Evolutionary conservation across 371 early-diverging fungal genomes (phyloP).

Genomic region (Saksenaea vasiformis): DNA sequence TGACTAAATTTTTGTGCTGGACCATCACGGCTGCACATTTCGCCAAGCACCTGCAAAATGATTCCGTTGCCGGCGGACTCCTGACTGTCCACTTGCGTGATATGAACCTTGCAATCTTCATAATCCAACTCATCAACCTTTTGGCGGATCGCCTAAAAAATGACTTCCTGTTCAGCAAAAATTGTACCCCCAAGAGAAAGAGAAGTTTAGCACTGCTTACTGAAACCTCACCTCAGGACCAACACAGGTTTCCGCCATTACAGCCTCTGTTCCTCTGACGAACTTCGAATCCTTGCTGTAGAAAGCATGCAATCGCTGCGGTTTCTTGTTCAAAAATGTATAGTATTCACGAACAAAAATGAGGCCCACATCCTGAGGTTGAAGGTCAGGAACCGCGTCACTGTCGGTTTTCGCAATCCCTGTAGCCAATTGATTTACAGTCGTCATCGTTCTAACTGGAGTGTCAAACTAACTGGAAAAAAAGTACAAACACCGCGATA

Average conservation of each 20-base stretch:
- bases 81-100: constrained; percentile 90
- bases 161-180: background rate
- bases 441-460: background rate
- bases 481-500: background rate
- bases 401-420: background rate
- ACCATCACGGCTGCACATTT: constrained; percentile 83
- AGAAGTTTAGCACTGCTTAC: background rate
- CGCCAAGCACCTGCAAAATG: constrained; percentile 90
- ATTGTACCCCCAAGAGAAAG: background rate
- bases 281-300: constrained; percentile 82
- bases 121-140: constrained; percentile 75
- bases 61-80: constrained; percentile 78
- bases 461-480: background rate
- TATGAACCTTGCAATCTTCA: constrained; percentile 81
- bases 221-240: constrained; percentile 36
- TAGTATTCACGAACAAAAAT: constrained; percentile 97
- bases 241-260: constrained; percentile 30
- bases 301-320: constrained; percentile 82
- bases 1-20: constrained; percentile 88
- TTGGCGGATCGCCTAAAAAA: constrained; percentile 72
- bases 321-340: constrained; percentile 88
- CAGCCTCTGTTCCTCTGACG: constrained; percentile 87
- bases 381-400: constrained; percentile 12
- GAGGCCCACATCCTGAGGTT: constrained; percentile 81
- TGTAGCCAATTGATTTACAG: constrained; percentile 1